phyloP scores from a whole-genome alignment of 306 rosid species.

The Canavalia ensiformis region DNA sequence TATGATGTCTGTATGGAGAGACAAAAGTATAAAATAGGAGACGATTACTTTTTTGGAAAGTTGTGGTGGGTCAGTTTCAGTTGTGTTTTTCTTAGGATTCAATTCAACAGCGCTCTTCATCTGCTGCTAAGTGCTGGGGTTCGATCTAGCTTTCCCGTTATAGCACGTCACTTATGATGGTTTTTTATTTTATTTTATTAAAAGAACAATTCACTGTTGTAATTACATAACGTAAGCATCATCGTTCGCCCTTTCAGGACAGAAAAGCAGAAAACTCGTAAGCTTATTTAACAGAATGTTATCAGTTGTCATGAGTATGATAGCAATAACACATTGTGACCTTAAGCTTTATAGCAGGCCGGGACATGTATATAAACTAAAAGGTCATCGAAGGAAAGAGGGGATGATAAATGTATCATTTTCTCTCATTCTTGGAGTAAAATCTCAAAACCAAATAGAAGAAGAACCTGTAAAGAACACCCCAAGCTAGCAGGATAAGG shows the following conservation, averaged over 20 bases:
- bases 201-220: neutral
- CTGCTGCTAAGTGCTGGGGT: neutral
- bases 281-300: conserved; percentile 19
- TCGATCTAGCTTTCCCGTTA: neutral
- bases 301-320: neutral
- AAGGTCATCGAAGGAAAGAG: neutral
- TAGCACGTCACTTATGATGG: neutral
- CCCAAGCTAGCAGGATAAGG: conserved; percentile 85
- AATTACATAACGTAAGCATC: neutral
- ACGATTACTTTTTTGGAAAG: conserved; percentile 6
- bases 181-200: neutral
- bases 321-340: conserved; percentile 28
- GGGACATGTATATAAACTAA: neutral
- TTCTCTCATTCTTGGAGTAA: conserved; percentile 88
- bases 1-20: conserved; percentile 24
- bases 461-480: conserved; percentile 78
- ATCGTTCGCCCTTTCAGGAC: neutral
- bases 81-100: neutral
- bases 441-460: conserved; percentile 91
- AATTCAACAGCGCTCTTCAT: neutral
- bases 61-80: neutral
- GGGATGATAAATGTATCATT: conserved; percentile 50
- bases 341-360: neutral
- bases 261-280: conserved; percentile 33
- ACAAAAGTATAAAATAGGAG: neutral